phyloP scores from a whole-genome alignment of 371 early-diverging fungal genomes.

The Haplosporangium sp. region DNA sequence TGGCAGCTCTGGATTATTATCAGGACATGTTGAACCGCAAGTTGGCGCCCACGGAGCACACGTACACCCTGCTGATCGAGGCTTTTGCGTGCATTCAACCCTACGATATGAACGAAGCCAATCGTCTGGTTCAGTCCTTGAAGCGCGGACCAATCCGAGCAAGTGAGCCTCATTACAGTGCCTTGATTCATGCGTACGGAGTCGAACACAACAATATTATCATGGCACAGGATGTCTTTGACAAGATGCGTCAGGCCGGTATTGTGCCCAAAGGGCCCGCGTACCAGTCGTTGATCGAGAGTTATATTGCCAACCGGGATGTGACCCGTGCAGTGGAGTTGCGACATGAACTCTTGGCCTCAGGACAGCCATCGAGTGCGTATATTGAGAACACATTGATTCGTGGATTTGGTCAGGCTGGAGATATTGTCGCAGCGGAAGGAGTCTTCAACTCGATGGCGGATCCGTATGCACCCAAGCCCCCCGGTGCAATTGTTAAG shows the following conservation, averaged over 20 bases:
- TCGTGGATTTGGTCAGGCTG: slow-evolving; percentile 58
- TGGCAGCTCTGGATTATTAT: slow-evolving; percentile 65
- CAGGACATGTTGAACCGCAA: slow-evolving; percentile 57
- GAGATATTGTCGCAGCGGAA: slow-evolving; percentile 60
- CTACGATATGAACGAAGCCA: slow-evolving; percentile 68
- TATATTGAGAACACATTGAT: slow-evolving; percentile 75
- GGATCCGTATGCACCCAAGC: slow-evolving; percentile 58
- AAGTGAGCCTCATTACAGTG: slow-evolving; percentile 64
- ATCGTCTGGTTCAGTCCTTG: slow-evolving; percentile 64
- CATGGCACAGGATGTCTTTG: slow-evolving; percentile 63
- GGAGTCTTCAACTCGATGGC: slow-evolving; percentile 65
- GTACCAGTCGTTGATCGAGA: slow-evolving; percentile 68
- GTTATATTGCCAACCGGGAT: slow-evolving; percentile 62
- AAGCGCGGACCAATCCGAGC: slow-evolving; percentile 60
- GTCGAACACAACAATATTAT: slow-evolving; percentile 64
- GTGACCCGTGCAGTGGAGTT: slow-evolving; percentile 60
- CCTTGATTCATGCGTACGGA: slow-evolving; percentile 70
- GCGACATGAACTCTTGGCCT: slow-evolving; percentile 59
- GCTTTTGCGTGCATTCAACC: slow-evolving; percentile 70
- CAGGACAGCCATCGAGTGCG: slow-evolving; percentile 59
- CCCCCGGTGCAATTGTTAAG: slow-evolving; percentile 49
- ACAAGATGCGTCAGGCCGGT: slow-evolving; percentile 59
- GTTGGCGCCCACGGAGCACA: slow-evolving; percentile 65
- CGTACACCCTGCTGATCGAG: slow-evolving; percentile 68
- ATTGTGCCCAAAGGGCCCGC: slow-evolving; percentile 63